Evolutionary conservation across 148 eudicot genomes (phyloP), one percentile per base, ranked within the genome.

Genomic region (Fagopyrum tataricum): DNA sequence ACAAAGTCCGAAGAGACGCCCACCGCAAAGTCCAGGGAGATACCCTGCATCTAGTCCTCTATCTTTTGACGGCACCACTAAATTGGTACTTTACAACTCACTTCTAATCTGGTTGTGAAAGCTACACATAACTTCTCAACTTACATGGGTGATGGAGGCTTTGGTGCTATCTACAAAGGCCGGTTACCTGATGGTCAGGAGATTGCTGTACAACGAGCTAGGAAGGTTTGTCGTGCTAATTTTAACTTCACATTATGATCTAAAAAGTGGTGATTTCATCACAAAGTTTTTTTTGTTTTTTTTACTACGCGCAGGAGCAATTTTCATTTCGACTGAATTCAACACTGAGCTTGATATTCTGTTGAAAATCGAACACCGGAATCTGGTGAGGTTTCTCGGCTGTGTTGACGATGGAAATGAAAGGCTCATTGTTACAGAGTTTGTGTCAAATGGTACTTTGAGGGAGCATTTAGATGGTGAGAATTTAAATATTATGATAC

Each of bases 391-490:
- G 79, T 84, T 95, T 74, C 93, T 95, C 43, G 99, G 99, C 73
- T 90, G 76, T 78, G 84, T 95, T 59, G 99, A 95, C 74, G 87
- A 84, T 84, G 96, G 91, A 80, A 76, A 76, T 68, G 99, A 95
- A 59, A 90, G 97, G 53, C 86, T 95, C 41, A 89, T 95, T 67
- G 89, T 95, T 51, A 95, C 97, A 0, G 96, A 95, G 80, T 95
- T 81, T 75, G 97, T 95, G 70, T 76, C 94, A 72, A 95, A 95
- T 81, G 99, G 99, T 70, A 95, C 89, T 73, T 87, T 95, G 10
- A 87, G 99, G 82, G 96, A 95, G 74, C 96, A 95, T 87, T 82
- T 95, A 68, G 99, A 95, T 82, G 99, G 99, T 95, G 90, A 88
- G 88, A 73, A 67, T 37, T 58, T 26, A 64, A 43, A 64, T 9